Evolutionary conservation across 495 filamentous ascomycete genomes (phyloP), one percentile per base, ranked within the genome.

Genomic region (Tuber umbilicatum): DNA sequence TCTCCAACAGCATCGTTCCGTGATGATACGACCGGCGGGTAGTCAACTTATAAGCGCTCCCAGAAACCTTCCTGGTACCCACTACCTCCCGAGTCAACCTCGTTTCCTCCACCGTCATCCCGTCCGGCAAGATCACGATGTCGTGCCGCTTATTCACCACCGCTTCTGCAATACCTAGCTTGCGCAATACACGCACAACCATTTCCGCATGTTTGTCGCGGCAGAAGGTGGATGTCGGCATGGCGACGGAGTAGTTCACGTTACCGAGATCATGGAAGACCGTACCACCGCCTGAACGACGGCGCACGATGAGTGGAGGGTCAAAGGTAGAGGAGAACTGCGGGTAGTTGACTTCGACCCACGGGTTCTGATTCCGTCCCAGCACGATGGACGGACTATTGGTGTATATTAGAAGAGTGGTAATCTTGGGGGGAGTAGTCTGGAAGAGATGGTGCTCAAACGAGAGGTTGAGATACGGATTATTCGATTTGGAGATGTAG

Each of bases 321-420:
- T 23, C n/a, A 16, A 35, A 12, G 27, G 42, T 35, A 16, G 39
- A n/a, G 42, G 84, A 82, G 1, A 93, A 84, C 14, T 86, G 85
- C 31, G 84, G 84, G 12, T 97, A 87, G 83, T 97, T 93, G 69
- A 91, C 90, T 83, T 99, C 95, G 14, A 92, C 86, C 94, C 94
- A 99, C 55, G 95, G 95, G 82, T 99, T 99, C 82, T 99, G 95
- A 83, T 99, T 99, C 69, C 94, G 91, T 21, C 95, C 95, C 74
- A 99, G 90, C 76, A 99, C 89, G 70, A 99, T 87, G 83, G 91
- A 91, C 12, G 94, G 93, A 19, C 86, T 84, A 83, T 99, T 98
- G 74, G 88, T 86, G 84, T 98, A 99, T 27, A 98, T 86, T 75
- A 97, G 94, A 0, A 97, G 87, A 43, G 97, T 82, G 64, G 87